Evolutionary conservation across 2,329 filamentous ascomycete species (phyloP).

Genomic region (Arachnomyces sp.): DNA sequence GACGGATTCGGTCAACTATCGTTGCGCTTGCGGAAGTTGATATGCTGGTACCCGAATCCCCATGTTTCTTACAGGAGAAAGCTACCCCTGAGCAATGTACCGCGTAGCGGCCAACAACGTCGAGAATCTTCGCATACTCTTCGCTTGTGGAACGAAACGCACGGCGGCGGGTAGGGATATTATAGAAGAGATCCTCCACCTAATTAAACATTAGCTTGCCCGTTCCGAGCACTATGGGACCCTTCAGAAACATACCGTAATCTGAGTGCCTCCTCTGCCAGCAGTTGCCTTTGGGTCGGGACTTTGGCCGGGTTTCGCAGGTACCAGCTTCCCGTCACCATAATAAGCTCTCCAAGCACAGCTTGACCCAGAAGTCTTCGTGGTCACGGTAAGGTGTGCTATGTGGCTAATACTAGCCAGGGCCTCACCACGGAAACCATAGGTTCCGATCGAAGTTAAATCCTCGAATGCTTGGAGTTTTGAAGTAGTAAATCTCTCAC

Average conservation of each 20-base stretch:
- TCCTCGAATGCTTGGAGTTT: constrained; percentile 94
- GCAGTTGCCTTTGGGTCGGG: constrained; percentile 81
- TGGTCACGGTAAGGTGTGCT: constrained; percentile 89
- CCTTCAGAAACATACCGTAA: constrained; percentile 52
- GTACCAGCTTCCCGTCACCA: constrained; percentile 68
- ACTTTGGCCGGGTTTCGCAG: constrained; percentile 78
- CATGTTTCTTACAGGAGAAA: constrained; percentile 95
- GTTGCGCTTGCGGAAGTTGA: constrained; percentile 66
- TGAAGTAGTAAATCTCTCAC: constrained; percentile 92
- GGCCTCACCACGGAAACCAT: constrained; percentile 95
- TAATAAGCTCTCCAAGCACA: constrained; percentile 90
- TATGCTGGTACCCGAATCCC: constrained; percentile 74
- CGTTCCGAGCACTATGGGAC: background rate
- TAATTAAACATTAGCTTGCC: constrained; percentile 17
- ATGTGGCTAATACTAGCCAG: constrained; percentile 97
- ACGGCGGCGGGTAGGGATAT: constrained; percentile 75
- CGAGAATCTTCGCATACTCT: constrained; percentile 96
- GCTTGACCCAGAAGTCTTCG: constrained; percentile 77
- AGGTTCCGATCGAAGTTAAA: constrained; percentile 78
- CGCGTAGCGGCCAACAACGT: constrained; percentile 87
- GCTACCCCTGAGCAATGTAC: constrained; percentile 85
- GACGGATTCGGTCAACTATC: constrained; percentile 74
- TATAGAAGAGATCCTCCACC: constrained; percentile 96
- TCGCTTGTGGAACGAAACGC: constrained; percentile 89
- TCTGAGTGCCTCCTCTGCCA: constrained; percentile 83